These are phyloP conservation scores for Zoysia pacifica DNA, from an alignment of 176 grass and related monocot species.

Conservation along the genomic window DNA sequence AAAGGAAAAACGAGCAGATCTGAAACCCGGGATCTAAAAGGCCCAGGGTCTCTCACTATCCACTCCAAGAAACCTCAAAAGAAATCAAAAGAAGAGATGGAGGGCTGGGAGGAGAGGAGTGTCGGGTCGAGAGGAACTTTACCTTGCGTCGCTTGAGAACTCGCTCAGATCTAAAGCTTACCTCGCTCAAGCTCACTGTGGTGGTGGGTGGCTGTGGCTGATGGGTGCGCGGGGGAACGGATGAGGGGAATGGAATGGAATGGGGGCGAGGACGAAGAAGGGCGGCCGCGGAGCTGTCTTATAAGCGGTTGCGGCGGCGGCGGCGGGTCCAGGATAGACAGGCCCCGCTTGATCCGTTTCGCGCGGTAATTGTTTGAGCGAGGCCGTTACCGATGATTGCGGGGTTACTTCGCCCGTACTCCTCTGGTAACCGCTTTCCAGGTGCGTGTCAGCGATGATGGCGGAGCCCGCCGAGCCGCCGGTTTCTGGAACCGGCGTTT, in stretches of 20 bases:
- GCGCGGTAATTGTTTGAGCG: too few relatives aligned
- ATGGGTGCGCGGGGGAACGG: background rate
- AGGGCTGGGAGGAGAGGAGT: background rate
- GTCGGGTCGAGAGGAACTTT: constrained; percentile 17
- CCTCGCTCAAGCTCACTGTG: constrained; percentile 52
- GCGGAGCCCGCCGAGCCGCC: background rate
- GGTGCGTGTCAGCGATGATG: background rate
- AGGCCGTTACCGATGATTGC: background rate
- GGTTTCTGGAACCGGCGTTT: background rate
- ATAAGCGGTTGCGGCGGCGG: constrained; percentile 21
- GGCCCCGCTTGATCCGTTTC: too few relatives aligned
- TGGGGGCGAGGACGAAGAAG: constrained; percentile 38
- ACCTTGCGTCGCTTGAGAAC: constrained; percentile 43
- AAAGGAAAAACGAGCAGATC: constrained; percentile 25
- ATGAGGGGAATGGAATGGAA: background rate
- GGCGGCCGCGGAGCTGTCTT: constrained; percentile 33
- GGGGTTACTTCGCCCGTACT: constrained; percentile 37
- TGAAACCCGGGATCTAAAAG: constrained; percentile 52
- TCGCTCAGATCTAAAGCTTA: constrained; percentile 61
- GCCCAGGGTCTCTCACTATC: constrained; percentile 23
- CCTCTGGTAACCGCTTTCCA: constrained; percentile 12
- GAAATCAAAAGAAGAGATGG: background rate
- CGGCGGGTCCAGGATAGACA: too few relatives aligned
- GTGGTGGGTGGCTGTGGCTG: background rate
- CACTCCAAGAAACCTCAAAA: constrained; percentile 9